Evolutionary conservation across 768 basidiomycete genomes (phyloP), one percentile per base, ranked within the genome.

Genomic region (Lyophyllum semitale): DNA sequence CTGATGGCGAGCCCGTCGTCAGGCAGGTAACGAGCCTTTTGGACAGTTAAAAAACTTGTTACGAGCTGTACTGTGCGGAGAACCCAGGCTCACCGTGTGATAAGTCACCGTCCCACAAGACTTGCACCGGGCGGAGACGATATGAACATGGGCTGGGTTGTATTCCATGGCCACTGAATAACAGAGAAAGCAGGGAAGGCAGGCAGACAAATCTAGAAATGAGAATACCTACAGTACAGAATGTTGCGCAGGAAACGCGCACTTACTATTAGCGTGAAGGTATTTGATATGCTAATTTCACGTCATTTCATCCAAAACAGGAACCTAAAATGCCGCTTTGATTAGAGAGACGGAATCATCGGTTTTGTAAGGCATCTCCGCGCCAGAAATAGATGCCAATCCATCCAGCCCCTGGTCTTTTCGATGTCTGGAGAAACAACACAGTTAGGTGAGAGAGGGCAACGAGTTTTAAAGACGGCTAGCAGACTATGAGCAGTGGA

Each of bases 1-100:
- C 71, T 75, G 72, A 73, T 74, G 69, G 66, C 64, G 61, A 54
- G 61, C 23, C 53, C 59, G 75, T 77, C 60, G 72, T 67, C 68
- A 77, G 64, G 73, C 67, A 59, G 62, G 67, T 64, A 62, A 66
- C 62, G 69, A 70, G 67, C 50, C 67, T 71, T 57, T 59, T 59
- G 29, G 56, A 61, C 58, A 58, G 58, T 29, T 22, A 44, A 32
- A 43, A 33, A 60, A 61, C 51, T 40, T 55, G 54, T 48, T 57
- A 56, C 32, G 44, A 44, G 35, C 12, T 32, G 46, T n/a, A 4
- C 30, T 8, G 47, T 8, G 27, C 45, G 32, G 33, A 17, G 26
- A 22, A 45, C 44, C 29, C 26, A 45, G 44, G 25, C 27, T 45
- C 29, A 17, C 27, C 43, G 26, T n/a, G n/a, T 13, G 44, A 17